Conservation (phyloP, 2,329 filamentous ascomycete genomes). For the Curvularia sp. region DNA sequence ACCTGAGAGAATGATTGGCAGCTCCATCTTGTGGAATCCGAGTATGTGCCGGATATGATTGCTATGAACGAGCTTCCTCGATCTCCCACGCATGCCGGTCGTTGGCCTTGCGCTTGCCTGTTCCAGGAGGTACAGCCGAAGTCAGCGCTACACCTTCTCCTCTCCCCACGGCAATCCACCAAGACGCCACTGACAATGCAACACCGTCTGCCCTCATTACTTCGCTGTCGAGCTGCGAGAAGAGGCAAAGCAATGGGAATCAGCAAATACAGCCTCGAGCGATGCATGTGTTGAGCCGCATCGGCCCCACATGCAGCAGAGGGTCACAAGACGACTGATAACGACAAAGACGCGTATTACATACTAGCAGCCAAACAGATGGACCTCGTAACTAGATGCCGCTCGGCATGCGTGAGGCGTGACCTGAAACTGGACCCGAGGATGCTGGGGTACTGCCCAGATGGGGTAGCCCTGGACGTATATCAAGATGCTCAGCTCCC, state of each 20-base stretch:
- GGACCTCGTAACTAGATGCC: conserved; percentile 32
- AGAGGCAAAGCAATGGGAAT: conserved; percentile 5
- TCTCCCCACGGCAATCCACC: conserved; percentile 38
- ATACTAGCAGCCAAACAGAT: conserved; percentile 19
- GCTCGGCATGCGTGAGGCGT: conserved; percentile 30
- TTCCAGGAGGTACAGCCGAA: conserved; percentile 40
- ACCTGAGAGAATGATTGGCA: conserved; percentile 18
- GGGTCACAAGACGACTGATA: conserved; percentile 24
- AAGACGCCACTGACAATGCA: conserved; percentile 19
- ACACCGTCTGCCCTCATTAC: conserved; percentile 14
- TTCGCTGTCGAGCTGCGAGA: conserved; percentile 6
- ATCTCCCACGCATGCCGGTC: conserved; percentile 6
- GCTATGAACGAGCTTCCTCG: not conserved
- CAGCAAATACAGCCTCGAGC: conserved; percentile 16
- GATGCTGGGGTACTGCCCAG: conserved; percentile 30
- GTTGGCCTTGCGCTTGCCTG: conserved; percentile 17
- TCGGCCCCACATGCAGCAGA: conserved; percentile 17
- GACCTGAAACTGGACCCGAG: conserved; percentile 35
- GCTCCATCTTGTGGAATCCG: conserved; percentile 7
- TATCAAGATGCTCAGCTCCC: conserved; percentile 41
- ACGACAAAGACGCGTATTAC: conserved; percentile 20
- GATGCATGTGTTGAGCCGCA: conserved; percentile 22
- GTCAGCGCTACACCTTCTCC: conserved; percentile 23
- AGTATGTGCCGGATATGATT: conserved; percentile 1
- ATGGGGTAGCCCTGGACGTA: conserved; percentile 40